Percentiles rank a stretch among this genome's conserved stretches.
Conservation (phyloP, 441 rosid genomes). For the Kokia cookei region DNA sequence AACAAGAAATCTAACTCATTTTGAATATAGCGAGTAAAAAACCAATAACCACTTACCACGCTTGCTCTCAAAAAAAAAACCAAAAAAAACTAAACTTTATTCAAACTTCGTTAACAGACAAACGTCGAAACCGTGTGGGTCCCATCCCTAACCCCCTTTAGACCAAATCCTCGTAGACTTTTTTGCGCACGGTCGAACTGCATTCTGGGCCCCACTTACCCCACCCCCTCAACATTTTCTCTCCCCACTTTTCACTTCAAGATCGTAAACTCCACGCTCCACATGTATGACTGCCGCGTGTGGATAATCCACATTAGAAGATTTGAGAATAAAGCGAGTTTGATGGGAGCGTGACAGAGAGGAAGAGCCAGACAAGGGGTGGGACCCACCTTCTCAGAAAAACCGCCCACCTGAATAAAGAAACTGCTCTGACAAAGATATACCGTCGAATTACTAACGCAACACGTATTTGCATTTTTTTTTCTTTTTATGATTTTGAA, state of each 20-base stretch:
- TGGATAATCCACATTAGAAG: background rate
- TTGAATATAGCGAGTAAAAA: too few relatives aligned
- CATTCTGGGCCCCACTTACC: background rate
- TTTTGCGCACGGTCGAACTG: slow-evolving; percentile 26
- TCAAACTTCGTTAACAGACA: background rate
- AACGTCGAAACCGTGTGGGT: slow-evolving; percentile 29
- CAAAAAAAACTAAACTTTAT: background rate
- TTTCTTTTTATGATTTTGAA: background rate
- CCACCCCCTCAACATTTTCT: background rate
- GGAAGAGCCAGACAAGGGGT: background rate
- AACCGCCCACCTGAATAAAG: slow-evolving; percentile 18
- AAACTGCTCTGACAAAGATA: slow-evolving; percentile 28
- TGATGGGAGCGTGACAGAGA: background rate
- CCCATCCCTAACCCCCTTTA: background rate
- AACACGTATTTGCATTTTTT: background rate
- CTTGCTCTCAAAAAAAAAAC: background rate
- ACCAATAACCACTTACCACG: too few relatives aligned
- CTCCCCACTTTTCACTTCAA: accelerated
- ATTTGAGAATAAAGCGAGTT: background rate
- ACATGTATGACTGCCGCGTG: background rate
- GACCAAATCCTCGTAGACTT: slow-evolving; percentile 31
- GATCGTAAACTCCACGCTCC: background rate
- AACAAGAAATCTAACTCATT: too few relatives aligned
- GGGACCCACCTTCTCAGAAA: slow-evolving; percentile 9
- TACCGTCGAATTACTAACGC: slow-evolving; percentile 20